phyloP scores from a whole-genome alignment of 495 filamentous ascomycete genomes.

The Recurvomyces mirabilis region DNA sequence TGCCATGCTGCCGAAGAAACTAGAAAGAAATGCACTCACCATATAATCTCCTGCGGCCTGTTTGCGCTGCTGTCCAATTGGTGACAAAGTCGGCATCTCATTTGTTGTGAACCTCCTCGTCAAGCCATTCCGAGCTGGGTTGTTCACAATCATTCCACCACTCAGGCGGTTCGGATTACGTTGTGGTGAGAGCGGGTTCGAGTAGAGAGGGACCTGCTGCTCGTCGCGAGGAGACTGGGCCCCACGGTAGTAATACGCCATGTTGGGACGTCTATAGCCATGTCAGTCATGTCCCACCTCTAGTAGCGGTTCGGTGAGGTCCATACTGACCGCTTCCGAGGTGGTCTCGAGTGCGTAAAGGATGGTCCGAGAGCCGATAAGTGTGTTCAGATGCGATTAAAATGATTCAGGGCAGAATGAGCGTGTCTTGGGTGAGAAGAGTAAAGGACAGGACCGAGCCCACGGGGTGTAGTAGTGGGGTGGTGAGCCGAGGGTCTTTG shows the following conservation, averaged over 20 bases:
- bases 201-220: constrained; percentile 47
- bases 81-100: constrained; percentile 66
- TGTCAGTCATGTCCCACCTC: not conserved
- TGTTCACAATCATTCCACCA: constrained; percentile 30
- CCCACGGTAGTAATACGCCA: constrained; percentile 14
- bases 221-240: constrained; percentile 35
- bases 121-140: constrained; percentile 53
- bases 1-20: too few species aligned
- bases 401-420: too few species aligned
- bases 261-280: not conserved
- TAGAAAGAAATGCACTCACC: too few species aligned
- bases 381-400: too few species aligned
- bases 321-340: too few species aligned
- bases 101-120: constrained; percentile 92
- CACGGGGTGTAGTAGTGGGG: too few species aligned
- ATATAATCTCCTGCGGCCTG: constrained; percentile 38
- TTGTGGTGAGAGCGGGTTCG: constrained; percentile 34
- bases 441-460: too few species aligned
- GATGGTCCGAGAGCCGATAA: too few species aligned
- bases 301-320: not conserved
- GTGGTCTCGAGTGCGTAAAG: too few species aligned
- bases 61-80: constrained; percentile 51
- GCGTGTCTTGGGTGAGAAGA: too few species aligned
- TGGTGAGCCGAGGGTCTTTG: too few species aligned
- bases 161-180: constrained; percentile 17